These are phyloP conservation scores for Lepiota venenata DNA, from an alignment of 768 basidiomycete species.

Conservation along the genomic window DNA sequence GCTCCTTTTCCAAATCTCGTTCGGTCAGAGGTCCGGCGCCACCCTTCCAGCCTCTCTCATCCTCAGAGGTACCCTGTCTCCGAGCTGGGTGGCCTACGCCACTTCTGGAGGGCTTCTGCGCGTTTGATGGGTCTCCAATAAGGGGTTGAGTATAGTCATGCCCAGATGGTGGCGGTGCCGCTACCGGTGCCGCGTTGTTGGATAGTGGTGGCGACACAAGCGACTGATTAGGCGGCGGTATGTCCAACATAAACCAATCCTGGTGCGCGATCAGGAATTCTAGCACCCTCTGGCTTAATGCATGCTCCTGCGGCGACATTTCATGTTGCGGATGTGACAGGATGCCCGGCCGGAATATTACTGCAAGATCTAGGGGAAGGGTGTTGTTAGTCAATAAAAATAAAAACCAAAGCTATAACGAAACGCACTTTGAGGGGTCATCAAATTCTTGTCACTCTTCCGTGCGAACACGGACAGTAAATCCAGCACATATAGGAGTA, in stretches of 20 bases:
- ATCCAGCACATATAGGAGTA: constrained; percentile 96
- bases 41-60: not conserved
- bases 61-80: not conserved
- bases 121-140: not conserved
- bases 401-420: not conserved
- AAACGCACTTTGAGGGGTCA: constrained; percentile 88
- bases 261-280: constrained; percentile 97
- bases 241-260: constrained; percentile 91
- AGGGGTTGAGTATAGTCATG: constrained; percentile 13
- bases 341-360: constrained; percentile 95
- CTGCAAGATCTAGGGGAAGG: constrained; percentile 74
- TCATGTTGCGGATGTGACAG: constrained; percentile 88
- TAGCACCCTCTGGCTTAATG: constrained; percentile 83
- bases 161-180: not conserved
- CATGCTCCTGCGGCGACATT: constrained; percentile 82
- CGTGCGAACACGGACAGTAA: constrained; percentile 92
- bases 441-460: constrained; percentile 88
- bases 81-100: not conserved
- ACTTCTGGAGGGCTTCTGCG: not conserved
- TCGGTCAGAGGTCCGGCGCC: constrained; percentile 13
- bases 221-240: constrained; percentile 52
- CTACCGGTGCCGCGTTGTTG: not conserved
- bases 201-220: constrained; percentile 1
- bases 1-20: constrained; percentile 24
- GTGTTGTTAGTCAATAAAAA: not conserved